phyloP scores from a whole-genome alignment of 805 yeast species.

The Isabelozyma rhagii region DNA sequence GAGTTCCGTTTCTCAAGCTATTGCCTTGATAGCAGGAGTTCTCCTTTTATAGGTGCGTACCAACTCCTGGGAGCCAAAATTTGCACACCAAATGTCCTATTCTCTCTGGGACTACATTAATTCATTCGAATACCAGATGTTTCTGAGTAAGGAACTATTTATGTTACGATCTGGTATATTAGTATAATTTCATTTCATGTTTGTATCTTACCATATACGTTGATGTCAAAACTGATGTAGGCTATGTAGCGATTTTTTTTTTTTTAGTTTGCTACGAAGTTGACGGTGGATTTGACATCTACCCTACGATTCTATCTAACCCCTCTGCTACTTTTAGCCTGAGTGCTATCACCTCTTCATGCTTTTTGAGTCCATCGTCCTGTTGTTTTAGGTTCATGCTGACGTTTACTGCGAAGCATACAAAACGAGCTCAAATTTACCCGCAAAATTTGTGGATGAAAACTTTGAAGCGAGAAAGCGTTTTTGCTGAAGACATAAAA shows the following conservation, averaged over 20 bases:
- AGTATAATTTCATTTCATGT: not conserved
- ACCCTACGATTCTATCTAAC: too few species aligned
- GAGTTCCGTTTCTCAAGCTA: not conserved
- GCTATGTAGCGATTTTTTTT: too few species aligned
- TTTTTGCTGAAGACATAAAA: not conserved
- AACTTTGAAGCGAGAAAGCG: not conserved
- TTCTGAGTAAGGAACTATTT: too few species aligned
- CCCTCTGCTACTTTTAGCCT: too few species aligned
- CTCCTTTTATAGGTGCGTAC: slow-evolving; percentile 2
- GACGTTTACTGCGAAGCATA: not conserved
- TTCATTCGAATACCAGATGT: too few species aligned
- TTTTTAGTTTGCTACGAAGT: too few species aligned
- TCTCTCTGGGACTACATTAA: not conserved
- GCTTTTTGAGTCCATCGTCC: too few species aligned
- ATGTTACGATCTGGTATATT: too few species aligned
- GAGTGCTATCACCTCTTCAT: too few species aligned
- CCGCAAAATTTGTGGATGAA: not conserved
- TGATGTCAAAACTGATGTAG: not conserved
- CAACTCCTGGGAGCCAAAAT: too few species aligned
- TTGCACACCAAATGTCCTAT: not conserved
- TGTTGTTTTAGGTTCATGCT: not conserved
- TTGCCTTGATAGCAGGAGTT: slow-evolving; percentile 13
- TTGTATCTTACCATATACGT: not conserved
- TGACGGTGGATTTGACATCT: too few species aligned
- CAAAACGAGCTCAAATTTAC: not conserved